Conservation (phyloP, 2,329 filamentous ascomycete species). For the Trichoderma asperellum region DNA sequence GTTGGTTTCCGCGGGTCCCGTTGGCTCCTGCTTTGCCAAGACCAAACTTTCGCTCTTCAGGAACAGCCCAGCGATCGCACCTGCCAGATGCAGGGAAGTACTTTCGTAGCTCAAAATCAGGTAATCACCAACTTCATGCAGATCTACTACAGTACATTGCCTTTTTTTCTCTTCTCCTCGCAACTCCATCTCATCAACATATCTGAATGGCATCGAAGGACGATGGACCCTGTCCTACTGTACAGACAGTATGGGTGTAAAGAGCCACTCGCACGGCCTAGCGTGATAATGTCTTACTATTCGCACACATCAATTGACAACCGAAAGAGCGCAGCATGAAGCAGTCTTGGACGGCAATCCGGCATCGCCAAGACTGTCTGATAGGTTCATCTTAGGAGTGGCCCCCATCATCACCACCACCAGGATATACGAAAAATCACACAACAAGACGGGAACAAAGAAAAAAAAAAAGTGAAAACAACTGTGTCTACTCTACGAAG, state of each 20-base stretch:
- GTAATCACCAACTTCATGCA: background rate
- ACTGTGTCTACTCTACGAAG: background rate
- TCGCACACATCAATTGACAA: background rate
- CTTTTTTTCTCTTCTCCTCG: background rate
- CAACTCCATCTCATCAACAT: background rate
- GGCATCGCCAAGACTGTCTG: constrained; percentile 21
- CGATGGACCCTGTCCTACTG: background rate
- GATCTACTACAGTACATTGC: background rate
- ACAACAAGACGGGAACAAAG: background rate
- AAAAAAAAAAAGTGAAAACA: background rate
- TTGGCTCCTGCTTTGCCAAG: constrained; percentile 18
- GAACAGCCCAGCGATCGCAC: constrained; percentile 18
- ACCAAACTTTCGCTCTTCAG: constrained; percentile 4
- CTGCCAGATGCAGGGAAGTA: constrained; percentile 16
- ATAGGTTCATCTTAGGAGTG: constrained; percentile 3
- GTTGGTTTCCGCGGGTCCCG: constrained; percentile 14
- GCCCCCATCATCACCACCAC: constrained; percentile 1
- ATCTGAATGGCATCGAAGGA: background rate
- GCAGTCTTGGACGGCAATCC: constrained; percentile 12
- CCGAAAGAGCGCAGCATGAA: background rate
- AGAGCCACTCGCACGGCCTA: background rate
- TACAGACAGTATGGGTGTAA: background rate
- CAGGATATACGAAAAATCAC: constrained; percentile 1
- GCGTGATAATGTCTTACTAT: background rate
- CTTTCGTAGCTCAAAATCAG: background rate